A percentile compares a stretch with the other conserved stretches of the same genome.
Evolutionary conservation across 208 protist species (phyloP).

Genomic region (Leishmania mexicana): DNA sequence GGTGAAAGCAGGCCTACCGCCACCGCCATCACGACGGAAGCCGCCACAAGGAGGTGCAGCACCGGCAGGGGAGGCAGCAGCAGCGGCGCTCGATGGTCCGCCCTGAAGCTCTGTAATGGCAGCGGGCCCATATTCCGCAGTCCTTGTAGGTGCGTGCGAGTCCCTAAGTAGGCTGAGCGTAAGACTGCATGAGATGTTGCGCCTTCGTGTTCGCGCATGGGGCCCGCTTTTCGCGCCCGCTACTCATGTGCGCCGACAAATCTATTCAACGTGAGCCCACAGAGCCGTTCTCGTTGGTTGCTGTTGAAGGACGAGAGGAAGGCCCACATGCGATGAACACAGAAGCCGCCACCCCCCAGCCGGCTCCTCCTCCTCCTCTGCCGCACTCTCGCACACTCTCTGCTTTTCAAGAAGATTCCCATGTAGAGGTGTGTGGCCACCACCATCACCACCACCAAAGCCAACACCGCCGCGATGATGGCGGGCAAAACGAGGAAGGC

Average conservation of each 20-base stretch:
- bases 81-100: not conserved
- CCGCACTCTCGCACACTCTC: conserved; percentile 7
- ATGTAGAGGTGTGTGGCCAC: not conserved
- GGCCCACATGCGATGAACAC: not conserved
- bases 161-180: not conserved
- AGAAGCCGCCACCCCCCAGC: not conserved
- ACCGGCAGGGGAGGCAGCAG: not conserved
- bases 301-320: not conserved
- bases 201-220: not conserved
- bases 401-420: not conserved
- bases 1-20: not conserved
- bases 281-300: not conserved
- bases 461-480: no score
- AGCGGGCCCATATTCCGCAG: not conserved
- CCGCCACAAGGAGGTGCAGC: not conserved
- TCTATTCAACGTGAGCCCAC: not conserved
- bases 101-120: no score
- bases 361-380: conserved; percentile 4
- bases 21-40: not conserved
- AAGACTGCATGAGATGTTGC: not conserved
- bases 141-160: not conserved
- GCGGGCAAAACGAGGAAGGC: not conserved
- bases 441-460: not conserved
- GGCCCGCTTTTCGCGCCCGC: not conserved
- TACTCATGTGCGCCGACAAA: not conserved